phyloP scores from a whole-genome alignment of 306 rosid species.

The Ormosia emarginata region DNA sequence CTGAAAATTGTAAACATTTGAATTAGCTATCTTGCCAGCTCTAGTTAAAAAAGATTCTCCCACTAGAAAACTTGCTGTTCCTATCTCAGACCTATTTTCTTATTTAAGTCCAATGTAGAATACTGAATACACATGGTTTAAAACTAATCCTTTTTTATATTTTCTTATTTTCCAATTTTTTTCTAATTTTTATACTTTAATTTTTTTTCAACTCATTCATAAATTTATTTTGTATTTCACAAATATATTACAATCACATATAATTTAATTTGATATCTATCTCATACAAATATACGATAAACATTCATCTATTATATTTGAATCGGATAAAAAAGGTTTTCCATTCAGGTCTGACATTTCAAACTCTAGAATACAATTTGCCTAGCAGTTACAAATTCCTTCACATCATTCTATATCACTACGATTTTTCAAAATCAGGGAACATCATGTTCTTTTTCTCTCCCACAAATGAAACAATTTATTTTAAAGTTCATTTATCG shows the following conservation, averaged over 20 bases:
- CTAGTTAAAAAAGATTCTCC: not conserved
- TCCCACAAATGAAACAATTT: not conserved
- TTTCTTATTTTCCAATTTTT: no score
- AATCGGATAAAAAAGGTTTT: no score
- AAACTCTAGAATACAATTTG: slow-evolving; percentile 1
- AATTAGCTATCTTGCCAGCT: not conserved
- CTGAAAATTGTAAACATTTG: not conserved
- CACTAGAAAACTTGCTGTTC: not conserved
- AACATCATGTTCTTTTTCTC: not conserved
- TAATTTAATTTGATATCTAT: no score
- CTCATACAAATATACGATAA: no score
- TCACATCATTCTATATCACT: not conserved
- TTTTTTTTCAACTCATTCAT: no score
- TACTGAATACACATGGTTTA: not conserved
- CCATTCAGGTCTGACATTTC: slow-evolving; percentile 3
- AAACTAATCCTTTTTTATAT: not conserved
- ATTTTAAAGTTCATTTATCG: not conserved
- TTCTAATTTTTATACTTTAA: no score
- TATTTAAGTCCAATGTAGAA: no score
- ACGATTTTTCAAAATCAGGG: not conserved
- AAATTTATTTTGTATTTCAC: no score
- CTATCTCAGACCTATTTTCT: no score
- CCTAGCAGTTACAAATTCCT: slow-evolving; percentile 4
- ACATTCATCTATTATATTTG: no score
- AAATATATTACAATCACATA: no score